Evolutionary conservation across 345 rosid species (phyloP).

Genomic region (Aethionema arabicum): DNA sequence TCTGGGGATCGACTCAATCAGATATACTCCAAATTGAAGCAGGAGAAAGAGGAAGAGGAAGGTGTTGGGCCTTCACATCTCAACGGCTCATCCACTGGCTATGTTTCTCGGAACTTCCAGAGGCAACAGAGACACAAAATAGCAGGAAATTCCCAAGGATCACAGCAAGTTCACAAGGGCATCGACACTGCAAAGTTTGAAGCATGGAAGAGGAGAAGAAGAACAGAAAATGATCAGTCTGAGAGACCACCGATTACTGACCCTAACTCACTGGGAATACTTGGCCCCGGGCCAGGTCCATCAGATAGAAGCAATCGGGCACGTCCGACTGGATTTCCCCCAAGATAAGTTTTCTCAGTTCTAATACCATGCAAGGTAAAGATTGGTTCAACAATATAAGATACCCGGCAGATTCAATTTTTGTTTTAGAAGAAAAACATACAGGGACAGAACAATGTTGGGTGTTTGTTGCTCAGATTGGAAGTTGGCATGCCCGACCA

Average conservation of each 20-base stretch:
- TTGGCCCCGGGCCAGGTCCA: slow-evolving; percentile 94
- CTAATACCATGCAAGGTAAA: slow-evolving; percentile 24
- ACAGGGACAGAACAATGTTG: slow-evolving; percentile 19
- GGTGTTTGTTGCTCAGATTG: slow-evolving; percentile 25
- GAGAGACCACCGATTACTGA: slow-evolving; percentile 48
- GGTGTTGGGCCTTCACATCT: slow-evolving; percentile 71
- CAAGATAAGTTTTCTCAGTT: slow-evolving; percentile 50
- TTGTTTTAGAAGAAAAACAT: background rate
- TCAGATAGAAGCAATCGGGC: slow-evolving; percentile 62
- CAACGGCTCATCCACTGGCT: slow-evolving; percentile 52
- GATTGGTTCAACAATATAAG: slow-evolving; percentile 28
- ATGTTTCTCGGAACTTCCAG: slow-evolving; percentile 43
- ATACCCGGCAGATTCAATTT: slow-evolving; percentile 16
- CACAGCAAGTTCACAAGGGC: slow-evolving; percentile 56
- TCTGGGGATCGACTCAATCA: slow-evolving; percentile 87
- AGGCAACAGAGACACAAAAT: slow-evolving; percentile 60
- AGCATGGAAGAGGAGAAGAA: slow-evolving; percentile 87
- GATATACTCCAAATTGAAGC: slow-evolving; percentile 86
- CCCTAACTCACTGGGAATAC: slow-evolving; percentile 86
- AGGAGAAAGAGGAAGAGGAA: slow-evolving; percentile 71
- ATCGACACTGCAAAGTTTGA: slow-evolving; percentile 71
- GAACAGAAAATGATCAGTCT: slow-evolving; percentile 55
- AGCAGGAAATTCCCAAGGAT: slow-evolving; percentile 42
- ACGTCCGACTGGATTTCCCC: slow-evolving; percentile 67
- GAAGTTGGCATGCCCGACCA: slow-evolving; percentile 20